Percentiles rank a stretch among this genome's conserved stretches.
Evolutionary conservation across 176 grass and related monocot species (phyloP).

Genomic region (Neostapfia colusana): DNA sequence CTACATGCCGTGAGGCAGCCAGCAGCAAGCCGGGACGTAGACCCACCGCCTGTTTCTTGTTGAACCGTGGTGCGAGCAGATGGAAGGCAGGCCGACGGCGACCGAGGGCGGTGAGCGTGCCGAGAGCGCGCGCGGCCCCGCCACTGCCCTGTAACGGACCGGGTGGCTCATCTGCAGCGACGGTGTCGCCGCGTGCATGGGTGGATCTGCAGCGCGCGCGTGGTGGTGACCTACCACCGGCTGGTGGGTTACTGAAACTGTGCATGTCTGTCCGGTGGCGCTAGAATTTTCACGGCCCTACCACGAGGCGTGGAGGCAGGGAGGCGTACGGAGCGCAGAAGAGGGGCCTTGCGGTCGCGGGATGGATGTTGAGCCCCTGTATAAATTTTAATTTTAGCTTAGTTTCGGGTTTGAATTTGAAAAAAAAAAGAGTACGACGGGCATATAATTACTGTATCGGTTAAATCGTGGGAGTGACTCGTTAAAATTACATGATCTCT

Average conservation of each 20-base stretch:
- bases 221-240: slow-evolving; percentile 35
- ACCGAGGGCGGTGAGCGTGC: not conserved
- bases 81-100: not conserved
- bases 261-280: not conserved
- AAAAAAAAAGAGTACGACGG: too few relatives aligned
- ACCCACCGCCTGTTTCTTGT: not conserved
- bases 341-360: too few relatives aligned
- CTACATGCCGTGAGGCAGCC: slow-evolving; percentile 60
- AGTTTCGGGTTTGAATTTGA: not conserved
- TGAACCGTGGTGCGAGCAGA: not conserved
- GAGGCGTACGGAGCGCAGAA: slow-evolving; percentile 24
- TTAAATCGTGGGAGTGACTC: too few relatives aligned
- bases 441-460: too few relatives aligned
- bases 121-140: not conserved
- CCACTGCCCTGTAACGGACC: slow-evolving; percentile 39
- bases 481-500: too few relatives aligned
- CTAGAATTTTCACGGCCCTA: slow-evolving; percentile 44
- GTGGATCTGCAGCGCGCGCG: slow-evolving; percentile 27
- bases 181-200: slow-evolving; percentile 5
- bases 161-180: not conserved
- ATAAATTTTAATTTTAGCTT: not conserved
- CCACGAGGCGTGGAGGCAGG: slow-evolving; percentile 38
- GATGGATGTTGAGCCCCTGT: not conserved
- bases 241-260: not conserved
- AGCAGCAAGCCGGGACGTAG: too few relatives aligned